Evolutionary conservation across 2,329 filamentous ascomycete genomes (phyloP).

Genomic region (Diaporthe citri): DNA sequence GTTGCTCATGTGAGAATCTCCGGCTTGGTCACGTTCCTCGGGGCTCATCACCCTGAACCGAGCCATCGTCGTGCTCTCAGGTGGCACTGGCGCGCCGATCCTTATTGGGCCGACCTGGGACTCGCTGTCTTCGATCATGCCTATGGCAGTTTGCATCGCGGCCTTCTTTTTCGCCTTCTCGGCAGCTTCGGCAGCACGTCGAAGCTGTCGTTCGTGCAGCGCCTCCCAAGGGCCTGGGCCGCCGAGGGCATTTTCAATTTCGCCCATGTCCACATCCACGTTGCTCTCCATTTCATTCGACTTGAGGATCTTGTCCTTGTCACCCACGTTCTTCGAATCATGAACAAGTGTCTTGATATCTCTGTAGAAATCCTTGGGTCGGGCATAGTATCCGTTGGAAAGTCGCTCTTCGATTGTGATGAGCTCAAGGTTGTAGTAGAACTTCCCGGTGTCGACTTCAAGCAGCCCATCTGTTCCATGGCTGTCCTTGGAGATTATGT

Average conservation of each 20-base stretch:
- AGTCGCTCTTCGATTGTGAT: constrained; percentile 95
- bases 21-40: constrained; percentile 50
- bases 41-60: constrained; percentile 69
- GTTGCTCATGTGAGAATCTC: constrained; percentile 71
- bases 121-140: constrained; percentile 65
- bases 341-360: constrained; percentile 89
- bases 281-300: constrained; percentile 93
- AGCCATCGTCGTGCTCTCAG: constrained; percentile 63
- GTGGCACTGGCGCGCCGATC: constrained; percentile 74
- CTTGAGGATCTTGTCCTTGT: constrained; percentile 84
- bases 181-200: constrained; percentile 70
- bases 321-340: constrained; percentile 85
- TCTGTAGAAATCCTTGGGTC: constrained; percentile 87
- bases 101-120: constrained; percentile 66
- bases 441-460: constrained; percentile 82
- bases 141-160: constrained; percentile 68
- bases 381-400: constrained; percentile 95
- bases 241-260: constrained; percentile 66
- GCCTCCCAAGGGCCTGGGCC: constrained; percentile 77
- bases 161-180: constrained; percentile 74
- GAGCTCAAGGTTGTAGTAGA: constrained; percentile 95
- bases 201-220: constrained; percentile 79
- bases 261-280: constrained; percentile 91
- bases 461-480: constrained; percentile 82
- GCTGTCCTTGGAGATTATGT: constrained; percentile 82